Evolutionary conservation across 805 yeast genomes (phyloP).

Genomic region (Ascoidea tarda): DNA sequence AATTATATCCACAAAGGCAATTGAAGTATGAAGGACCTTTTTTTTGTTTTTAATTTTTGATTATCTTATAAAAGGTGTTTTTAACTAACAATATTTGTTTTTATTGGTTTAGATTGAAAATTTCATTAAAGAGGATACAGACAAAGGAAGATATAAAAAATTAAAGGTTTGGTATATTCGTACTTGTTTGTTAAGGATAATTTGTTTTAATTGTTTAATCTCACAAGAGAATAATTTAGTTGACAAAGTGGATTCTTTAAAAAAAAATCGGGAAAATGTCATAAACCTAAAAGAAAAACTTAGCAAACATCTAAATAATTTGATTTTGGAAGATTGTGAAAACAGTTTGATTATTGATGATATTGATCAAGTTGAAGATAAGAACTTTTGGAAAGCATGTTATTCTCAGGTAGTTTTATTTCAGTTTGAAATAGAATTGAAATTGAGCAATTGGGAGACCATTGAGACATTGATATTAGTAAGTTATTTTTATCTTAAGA

Average conservation of each 20-base stretch:
- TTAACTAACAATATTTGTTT: no score
- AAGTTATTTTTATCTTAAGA: no score
- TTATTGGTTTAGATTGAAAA: conserved; percentile 12
- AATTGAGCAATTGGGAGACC: conserved; percentile 12
- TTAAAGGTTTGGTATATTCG: conserved; percentile 12
- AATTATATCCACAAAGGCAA: conserved; percentile 10
- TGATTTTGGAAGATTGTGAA: background rate
- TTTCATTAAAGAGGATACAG: conserved; percentile 15
- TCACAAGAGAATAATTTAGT: background rate
- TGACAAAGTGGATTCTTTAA: conserved; percentile 4
- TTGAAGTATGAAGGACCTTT: no score
- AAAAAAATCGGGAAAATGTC: conserved; percentile 12
- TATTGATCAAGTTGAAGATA: background rate
- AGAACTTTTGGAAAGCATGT: background rate
- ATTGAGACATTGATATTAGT: conserved; percentile 11
- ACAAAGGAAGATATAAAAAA: conserved; percentile 12
- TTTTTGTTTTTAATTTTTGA: no score
- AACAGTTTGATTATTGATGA: background rate
- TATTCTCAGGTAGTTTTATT: conserved; percentile 4
- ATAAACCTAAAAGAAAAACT: conserved; percentile 10
- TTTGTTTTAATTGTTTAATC: conserved; percentile 9
- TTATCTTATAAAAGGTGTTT: no score
- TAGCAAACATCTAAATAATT: no score
- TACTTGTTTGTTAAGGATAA: conserved; percentile 9
- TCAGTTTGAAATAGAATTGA: conserved; percentile 15